Evolutionary conservation across 228 moss, liverwort and hornwort genomes (phyloP).

Genomic region (Sphagnum magellanicum): DNA sequence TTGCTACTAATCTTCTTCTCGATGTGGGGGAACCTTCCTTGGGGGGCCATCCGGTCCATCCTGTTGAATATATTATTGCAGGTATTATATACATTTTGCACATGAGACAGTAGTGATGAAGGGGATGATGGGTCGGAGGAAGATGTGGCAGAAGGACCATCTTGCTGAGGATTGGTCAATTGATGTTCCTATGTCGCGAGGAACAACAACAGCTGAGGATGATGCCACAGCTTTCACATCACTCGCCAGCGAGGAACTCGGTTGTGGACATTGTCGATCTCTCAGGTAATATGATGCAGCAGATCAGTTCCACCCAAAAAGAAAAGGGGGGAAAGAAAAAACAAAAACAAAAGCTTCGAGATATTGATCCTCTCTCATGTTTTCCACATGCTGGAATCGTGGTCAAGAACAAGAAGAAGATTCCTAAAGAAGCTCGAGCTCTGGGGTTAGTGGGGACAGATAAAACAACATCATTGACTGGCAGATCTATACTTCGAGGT

Average conservation of each 20-base stretch:
- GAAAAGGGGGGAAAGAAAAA: no score
- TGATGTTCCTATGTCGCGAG: background rate
- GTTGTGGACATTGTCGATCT: slow-evolving; percentile 38
- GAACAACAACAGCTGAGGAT: no score
- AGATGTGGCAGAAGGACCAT: background rate
- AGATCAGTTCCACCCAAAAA: no score
- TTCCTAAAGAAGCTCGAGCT: background rate
- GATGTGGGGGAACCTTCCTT: no score
- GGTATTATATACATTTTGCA: no score
- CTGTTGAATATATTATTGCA: no score
- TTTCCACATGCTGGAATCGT: background rate
- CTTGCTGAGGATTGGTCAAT: slow-evolving; percentile 7
- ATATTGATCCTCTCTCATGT: no score
- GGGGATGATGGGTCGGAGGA: slow-evolving; percentile 19
- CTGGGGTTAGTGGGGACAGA: background rate
- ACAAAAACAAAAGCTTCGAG: no score
- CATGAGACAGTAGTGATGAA: slow-evolving; percentile 4
- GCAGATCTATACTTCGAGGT: background rate
- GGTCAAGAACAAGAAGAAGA: background rate
- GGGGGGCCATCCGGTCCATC: no score
- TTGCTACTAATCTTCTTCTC: no score
- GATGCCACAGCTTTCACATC: background rate
- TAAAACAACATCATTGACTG: background rate
- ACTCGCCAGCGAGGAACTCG: background rate
- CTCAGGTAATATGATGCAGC: slow-evolving; percentile 17